phyloP scores from a whole-genome alignment of 768 basidiomycete genomes.

The Vishniacozyma victoriae region DNA sequence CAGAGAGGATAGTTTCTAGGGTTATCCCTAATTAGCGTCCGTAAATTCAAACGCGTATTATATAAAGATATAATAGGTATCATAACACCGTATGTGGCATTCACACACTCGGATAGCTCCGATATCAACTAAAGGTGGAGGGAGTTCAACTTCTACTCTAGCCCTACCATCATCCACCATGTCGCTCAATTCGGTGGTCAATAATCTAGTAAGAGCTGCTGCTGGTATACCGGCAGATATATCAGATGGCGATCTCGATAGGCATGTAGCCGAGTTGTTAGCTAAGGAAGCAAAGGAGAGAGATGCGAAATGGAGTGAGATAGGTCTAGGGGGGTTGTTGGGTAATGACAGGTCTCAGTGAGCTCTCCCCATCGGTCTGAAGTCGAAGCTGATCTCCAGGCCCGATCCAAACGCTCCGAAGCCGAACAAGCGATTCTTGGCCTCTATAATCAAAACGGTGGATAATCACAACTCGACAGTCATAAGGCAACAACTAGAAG shows the following conservation, averaged over 20 bases:
- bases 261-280: constrained; percentile 84
- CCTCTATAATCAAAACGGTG: constrained; percentile 75
- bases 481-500: constrained; percentile 44
- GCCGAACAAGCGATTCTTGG: constrained; percentile 55
- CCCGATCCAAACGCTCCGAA: constrained; percentile 66
- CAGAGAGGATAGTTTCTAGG: constrained; percentile 42
- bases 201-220: constrained; percentile 43
- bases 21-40: too few species aligned
- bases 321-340: constrained; percentile 74
- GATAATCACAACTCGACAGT: constrained; percentile 93
- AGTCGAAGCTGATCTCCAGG: constrained; percentile 44
- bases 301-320: constrained; percentile 66
- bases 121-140: too few species aligned
- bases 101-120: too few species aligned
- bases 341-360: constrained; percentile 4
- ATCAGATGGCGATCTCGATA: constrained; percentile 76
- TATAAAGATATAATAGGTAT: too few species aligned
- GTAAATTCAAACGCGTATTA: too few species aligned
- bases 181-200: constrained; percentile 40
- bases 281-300: constrained; percentile 89
- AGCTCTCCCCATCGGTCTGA: constrained; percentile 24
- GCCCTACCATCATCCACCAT: constrained; percentile 6
- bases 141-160: background rate
- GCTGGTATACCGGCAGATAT: constrained; percentile 39
- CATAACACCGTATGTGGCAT: too few species aligned